These are phyloP conservation scores for Echeveria elegans DNA, from an alignment of 164 flowering plant genomes.

Conservation along the genomic window DNA sequence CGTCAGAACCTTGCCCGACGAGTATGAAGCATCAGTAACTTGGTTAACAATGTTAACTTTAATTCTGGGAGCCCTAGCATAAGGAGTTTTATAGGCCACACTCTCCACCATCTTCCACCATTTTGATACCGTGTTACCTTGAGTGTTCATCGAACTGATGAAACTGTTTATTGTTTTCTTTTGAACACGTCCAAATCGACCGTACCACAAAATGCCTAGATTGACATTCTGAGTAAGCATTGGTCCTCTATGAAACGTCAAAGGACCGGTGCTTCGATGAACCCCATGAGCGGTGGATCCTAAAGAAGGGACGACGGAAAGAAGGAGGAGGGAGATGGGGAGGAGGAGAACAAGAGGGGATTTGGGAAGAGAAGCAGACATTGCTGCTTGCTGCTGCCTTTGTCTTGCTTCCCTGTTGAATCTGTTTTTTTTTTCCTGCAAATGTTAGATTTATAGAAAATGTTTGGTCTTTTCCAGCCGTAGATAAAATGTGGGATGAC, in stretches of 20 bases:
- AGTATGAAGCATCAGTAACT: slow-evolving; percentile 11
- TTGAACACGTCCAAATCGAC: background rate
- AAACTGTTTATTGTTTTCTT: background rate
- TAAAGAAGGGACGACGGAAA: background rate
- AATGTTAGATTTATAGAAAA: background rate
- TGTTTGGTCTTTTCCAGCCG: background rate
- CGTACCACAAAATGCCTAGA: background rate
- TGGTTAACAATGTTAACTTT: slow-evolving; percentile 16
- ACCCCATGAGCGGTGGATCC: background rate
- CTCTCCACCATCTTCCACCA: slow-evolving; percentile 29
- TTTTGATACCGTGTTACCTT: slow-evolving; percentile 16
- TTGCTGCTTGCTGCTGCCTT: background rate
- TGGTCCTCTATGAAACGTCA: background rate
- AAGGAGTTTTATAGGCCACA: background rate
- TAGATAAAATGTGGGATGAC: background rate
- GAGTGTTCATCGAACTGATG: slow-evolving; percentile 12
- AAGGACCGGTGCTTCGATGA: background rate
- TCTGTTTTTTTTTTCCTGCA: background rate
- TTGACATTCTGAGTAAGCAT: background rate
- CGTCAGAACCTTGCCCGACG: slow-evolving; percentile 30
- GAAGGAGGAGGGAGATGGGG: background rate
- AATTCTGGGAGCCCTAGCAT: slow-evolving; percentile 9
- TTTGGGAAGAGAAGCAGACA: background rate
- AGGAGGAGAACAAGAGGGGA: background rate
- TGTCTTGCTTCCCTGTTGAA: slow-evolving; percentile 4